Conservation (phyloP, 2,329 filamentous ascomycete genomes). For the Periconia sp. region DNA sequence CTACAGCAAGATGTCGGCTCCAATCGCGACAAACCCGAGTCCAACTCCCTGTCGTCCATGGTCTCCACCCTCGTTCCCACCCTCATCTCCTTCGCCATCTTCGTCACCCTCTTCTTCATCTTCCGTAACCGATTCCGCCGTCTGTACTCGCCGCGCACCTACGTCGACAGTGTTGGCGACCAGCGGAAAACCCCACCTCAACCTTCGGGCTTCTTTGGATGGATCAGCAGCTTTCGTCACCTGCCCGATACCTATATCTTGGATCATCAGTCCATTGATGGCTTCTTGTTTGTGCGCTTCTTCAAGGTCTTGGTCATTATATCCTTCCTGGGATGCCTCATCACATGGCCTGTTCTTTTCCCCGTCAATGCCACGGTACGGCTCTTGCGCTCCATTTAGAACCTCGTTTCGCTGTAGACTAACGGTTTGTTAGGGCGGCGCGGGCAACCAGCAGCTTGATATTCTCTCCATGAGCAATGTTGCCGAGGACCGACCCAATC, state of each 20-base stretch:
- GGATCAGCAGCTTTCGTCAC: constrained; percentile 52
- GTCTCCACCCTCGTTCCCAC: constrained; percentile 38
- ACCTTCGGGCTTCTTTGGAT: constrained; percentile 52
- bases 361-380: constrained; percentile 47
- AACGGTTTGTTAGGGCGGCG: constrained; percentile 24
- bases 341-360: constrained; percentile 52
- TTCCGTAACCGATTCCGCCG: constrained; percentile 47
- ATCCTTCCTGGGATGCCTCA: constrained; percentile 45
- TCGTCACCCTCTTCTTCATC: constrained; percentile 44
- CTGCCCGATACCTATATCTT: constrained; percentile 50
- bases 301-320: constrained; percentile 48
- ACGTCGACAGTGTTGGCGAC: constrained; percentile 46
- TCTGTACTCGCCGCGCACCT: constrained; percentile 51
- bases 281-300: constrained; percentile 51
- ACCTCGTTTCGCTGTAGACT: background rate
- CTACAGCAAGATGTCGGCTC: constrained; percentile 17
- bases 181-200: constrained; percentile 52
- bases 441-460: constrained; percentile 40
- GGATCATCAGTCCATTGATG: constrained; percentile 52
- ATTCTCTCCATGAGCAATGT: constrained; percentile 44
- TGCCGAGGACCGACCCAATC: constrained; percentile 25
- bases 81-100: constrained; percentile 29
- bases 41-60: constrained; percentile 52
- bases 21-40: constrained; percentile 30
- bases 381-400: constrained; percentile 6